phyloP scores from a whole-genome alignment of 2,329 filamentous ascomycete genomes.

The Paramyrothecium roridum region DNA sequence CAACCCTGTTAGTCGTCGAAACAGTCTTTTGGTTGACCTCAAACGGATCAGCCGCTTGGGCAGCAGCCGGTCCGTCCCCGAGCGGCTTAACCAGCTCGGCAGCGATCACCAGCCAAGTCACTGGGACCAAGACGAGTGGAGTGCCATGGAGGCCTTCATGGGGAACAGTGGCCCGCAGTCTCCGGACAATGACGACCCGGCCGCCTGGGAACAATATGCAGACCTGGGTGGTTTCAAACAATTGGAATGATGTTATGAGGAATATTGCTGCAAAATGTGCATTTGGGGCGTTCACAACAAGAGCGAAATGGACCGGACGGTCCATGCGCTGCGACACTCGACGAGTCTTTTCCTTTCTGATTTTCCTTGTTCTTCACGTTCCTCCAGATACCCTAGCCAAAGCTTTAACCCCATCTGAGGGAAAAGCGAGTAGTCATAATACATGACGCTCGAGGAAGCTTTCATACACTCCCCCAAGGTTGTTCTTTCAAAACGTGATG shows the following conservation, averaged over 20 bases:
- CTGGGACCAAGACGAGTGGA: slow-evolving; percentile 30
- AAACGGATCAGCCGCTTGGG: slow-evolving; percentile 15
- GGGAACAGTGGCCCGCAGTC: slow-evolving; percentile 14
- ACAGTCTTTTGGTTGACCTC: slow-evolving; percentile 16
- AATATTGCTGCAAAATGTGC: too few relatives aligned
- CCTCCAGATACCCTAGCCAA: too few relatives aligned
- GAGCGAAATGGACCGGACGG: too few relatives aligned
- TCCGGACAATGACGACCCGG: slow-evolving; percentile 19
- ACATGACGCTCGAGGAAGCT: too few relatives aligned
- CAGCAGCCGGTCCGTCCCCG: slow-evolving; percentile 7
- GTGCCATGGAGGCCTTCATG: slow-evolving; percentile 32
- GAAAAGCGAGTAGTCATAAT: too few relatives aligned
- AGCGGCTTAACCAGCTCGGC: neutral
- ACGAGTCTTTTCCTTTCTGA: too few relatives aligned
- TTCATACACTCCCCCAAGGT: too few relatives aligned
- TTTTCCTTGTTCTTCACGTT: too few relatives aligned
- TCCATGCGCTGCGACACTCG: too few relatives aligned
- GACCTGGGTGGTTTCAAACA: slow-evolving; percentile 43
- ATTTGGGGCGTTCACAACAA: too few relatives aligned
- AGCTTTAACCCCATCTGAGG: too few relatives aligned
- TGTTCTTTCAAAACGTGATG: too few relatives aligned
- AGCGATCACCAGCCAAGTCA: slow-evolving; percentile 14
- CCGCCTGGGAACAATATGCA: slow-evolving; percentile 44
- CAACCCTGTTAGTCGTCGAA: slow-evolving; percentile 14
- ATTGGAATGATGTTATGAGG: slow-evolving; percentile 20